Base-by-base conservation (phyloP, 2,329 filamentous ascomycete genomes). In the Trichophyton mentagrophytes region DNA sequence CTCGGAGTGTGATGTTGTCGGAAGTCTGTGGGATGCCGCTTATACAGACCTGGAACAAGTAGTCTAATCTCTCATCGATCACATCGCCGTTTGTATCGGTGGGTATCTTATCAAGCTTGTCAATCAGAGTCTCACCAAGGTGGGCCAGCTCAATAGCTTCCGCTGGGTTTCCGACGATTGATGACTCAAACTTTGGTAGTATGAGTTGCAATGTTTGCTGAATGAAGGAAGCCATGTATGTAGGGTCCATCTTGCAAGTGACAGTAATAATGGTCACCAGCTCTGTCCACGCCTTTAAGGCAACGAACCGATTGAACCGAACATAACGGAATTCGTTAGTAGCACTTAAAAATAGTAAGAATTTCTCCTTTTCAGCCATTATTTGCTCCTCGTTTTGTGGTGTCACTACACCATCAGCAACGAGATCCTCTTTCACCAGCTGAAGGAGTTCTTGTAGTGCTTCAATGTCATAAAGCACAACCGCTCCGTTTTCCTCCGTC, bases 21-120 rank as follows among this genome's bases (percentile, higher is more conserved):
- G 85, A 81, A 69, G 88, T 86, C 63, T 87, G 85, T 65, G 86
- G 84, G 60, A 95, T 87, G 3, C 90, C 89, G 66, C 86, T 82
- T 13, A 96, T 79, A 64, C 89, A 91, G 44, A 90, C 83, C 64
- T 95, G 88, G 79, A 99, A 96, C 3, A 97, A 82, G 69, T 96
- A 88, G 69, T 90, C 91, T 0, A 97, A 80, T 69, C 93, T 89
- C 71, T 97, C 92, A 69, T 90, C 88, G 38, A 93, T 85, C 27
- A 92, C 80, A 70, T 90, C 89, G 8, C 61, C 79, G 59, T 76
- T 76, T 33, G 74, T 64, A 22, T 67, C 69, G 13, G 72, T 66
- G 20, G 69, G 64, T 44, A 70, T 70, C 33, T 70, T 69, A 22
- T 73, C 72, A 47, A 79, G 68, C 57, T 73, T 74, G 30, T 72